Conservation (phyloP, 768 basidiomycete genomes). For the Fomitopsis serialis region DNA sequence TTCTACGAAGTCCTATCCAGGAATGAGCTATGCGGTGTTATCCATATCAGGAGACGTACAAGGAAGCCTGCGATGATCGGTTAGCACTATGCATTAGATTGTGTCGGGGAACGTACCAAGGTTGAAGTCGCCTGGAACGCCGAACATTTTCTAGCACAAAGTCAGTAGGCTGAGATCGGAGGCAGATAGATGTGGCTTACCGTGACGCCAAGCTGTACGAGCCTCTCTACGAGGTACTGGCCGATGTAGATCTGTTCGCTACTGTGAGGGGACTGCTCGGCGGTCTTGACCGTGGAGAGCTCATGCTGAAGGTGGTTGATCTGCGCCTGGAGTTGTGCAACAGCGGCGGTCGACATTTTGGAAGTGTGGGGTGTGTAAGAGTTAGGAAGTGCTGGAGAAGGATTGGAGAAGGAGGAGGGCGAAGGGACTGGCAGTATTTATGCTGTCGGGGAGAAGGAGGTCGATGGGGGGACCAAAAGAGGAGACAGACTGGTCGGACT, state of each 20-base stretch:
- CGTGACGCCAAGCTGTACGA: slow-evolving; percentile 60
- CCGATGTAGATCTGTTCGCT: slow-evolving; percentile 45
- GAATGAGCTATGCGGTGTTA: not conserved
- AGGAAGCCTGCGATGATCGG: slow-evolving; percentile 33
- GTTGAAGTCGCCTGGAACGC: slow-evolving; percentile 86
- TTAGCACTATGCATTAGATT: not conserved
- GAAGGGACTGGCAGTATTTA: no score
- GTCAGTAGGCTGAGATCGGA: not conserved
- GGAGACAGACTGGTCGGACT: not conserved
- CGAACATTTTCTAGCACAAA: slow-evolving; percentile 62
- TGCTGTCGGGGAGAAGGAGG: no score
- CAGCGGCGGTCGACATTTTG: slow-evolving; percentile 13
- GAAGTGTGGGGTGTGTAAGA: not conserved
- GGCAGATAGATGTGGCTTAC: slow-evolving; percentile 27
- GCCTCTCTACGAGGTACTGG: slow-evolving; percentile 55
- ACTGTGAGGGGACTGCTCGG: slow-evolving; percentile 24
- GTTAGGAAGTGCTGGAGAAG: no score
- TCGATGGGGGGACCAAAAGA: no score
- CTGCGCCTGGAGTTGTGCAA: slow-evolving; percentile 36
- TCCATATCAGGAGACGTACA: slow-evolving; percentile 25
- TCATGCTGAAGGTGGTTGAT: slow-evolving; percentile 42
- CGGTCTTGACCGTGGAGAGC: slow-evolving; percentile 34
- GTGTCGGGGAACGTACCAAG: slow-evolving; percentile 35
- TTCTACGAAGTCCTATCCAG: slow-evolving; percentile 69
- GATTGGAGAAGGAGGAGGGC: no score